Conservation (phyloP, 768 basidiomycete genomes). For the Phaeotremella skinneri region DNA sequence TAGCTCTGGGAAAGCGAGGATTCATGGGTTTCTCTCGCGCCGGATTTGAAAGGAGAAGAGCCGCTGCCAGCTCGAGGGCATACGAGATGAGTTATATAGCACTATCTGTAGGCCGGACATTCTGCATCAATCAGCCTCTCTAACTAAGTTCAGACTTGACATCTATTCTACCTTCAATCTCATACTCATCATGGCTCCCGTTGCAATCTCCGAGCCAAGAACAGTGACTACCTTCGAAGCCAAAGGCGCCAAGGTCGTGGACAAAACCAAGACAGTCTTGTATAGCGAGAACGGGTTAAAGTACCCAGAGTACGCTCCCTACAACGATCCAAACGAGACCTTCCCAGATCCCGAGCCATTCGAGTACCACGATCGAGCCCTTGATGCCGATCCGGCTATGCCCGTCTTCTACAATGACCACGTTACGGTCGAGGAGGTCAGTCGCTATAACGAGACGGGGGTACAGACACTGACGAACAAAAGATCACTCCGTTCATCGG, state of each 20-base stretch:
- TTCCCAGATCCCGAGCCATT: conserved; percentile 5
- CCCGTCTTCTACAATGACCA: not conserved
- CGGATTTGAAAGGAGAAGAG: too few species aligned
- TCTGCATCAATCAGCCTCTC: too few species aligned
- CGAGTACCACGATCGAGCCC: conserved; percentile 12
- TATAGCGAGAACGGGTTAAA: not conserved
- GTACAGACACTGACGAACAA: not conserved
- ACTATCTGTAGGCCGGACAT: too few species aligned
- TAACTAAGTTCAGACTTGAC: too few species aligned
- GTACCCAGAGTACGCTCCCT: not conserved
- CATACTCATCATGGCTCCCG: not conserved
- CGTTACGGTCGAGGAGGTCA: not conserved
- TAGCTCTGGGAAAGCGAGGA: too few species aligned
- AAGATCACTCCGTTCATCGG: conserved; percentile 18
- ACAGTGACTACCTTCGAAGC: not conserved
- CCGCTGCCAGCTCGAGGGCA: too few species aligned
- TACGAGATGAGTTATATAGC: too few species aligned
- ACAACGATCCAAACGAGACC: not conserved
- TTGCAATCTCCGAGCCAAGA: not conserved
- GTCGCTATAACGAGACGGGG: not conserved
- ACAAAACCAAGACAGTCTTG: not conserved
- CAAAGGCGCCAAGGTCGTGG: not conserved
- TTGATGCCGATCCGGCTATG: conserved; percentile 9
- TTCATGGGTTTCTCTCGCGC: too few species aligned
- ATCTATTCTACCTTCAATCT: not conserved